Conservation (phyloP, 495 filamentous ascomycete genomes). For the Hypoxylon lenormandii region DNA sequence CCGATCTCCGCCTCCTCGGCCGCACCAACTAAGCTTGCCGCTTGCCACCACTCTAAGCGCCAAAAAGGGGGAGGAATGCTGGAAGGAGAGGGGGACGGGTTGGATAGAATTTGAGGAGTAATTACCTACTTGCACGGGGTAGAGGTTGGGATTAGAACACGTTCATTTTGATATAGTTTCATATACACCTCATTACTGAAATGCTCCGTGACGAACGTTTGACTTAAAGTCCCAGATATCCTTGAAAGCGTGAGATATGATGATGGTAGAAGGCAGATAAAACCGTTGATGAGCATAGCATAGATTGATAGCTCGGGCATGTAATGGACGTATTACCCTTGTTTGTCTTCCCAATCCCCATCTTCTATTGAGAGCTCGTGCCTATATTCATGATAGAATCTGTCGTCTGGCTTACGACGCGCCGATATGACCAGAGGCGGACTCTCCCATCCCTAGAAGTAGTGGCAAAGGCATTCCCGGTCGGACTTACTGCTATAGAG, state of each 20-base stretch:
- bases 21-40: conserved; percentile 41
- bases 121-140: background rate
- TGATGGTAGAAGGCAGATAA: too few relatives aligned
- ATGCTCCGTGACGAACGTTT: too few relatives aligned
- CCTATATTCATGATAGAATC: too few relatives aligned
- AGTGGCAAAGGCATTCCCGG: background rate
- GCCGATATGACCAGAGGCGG: background rate
- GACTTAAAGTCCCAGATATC: too few relatives aligned
- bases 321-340: too few relatives aligned
- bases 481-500: background rate
- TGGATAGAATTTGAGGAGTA: background rate
- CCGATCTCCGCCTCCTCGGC: conserved; percentile 52
- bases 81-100: background rate
- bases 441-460: background rate
- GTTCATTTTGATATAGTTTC: conserved; percentile 28
- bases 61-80: background rate
- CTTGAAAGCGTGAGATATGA: too few relatives aligned
- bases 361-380: too few relatives aligned
- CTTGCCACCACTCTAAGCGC: background rate
- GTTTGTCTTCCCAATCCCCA: too few relatives aligned
- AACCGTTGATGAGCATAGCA: too few relatives aligned
- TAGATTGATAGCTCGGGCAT: too few relatives aligned
- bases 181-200: conserved; percentile 10
- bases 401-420: background rate
- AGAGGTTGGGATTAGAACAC: conserved; percentile 1